Conservation (phyloP, 371 early-diverging fungal species). For the Nosema granulosis region DNA sequence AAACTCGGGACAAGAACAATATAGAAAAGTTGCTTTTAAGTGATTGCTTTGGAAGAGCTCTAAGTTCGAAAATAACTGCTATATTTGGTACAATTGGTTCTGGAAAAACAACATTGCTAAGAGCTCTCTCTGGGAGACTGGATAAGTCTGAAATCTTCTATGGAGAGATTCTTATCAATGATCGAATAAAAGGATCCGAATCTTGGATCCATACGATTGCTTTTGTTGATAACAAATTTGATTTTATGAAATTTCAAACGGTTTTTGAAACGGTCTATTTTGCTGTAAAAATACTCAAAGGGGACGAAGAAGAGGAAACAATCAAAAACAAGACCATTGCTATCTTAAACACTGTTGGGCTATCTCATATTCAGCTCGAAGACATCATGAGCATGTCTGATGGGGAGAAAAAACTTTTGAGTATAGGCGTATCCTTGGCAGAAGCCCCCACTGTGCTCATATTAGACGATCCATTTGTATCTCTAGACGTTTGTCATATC, state of each 20-base stretch:
- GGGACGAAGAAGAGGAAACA: slow-evolving; percentile 63
- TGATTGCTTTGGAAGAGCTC: neutral
- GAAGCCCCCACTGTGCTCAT: slow-evolving; percentile 63
- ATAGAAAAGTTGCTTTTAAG: neutral
- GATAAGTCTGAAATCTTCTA: slow-evolving; percentile 6
- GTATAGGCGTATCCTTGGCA: slow-evolving; percentile 57
- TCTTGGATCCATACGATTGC: slow-evolving; percentile 61
- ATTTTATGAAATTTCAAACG: slow-evolving; percentile 60
- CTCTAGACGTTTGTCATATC: slow-evolving; percentile 80
- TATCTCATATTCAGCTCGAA: slow-evolving; percentile 57
- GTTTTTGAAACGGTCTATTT: slow-evolving; percentile 63
- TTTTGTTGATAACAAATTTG: slow-evolving; percentile 69
- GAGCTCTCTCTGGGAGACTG: slow-evolving; percentile 37
- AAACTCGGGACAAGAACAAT: neutral
- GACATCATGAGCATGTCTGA: slow-evolving; percentile 61
- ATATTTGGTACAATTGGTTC: slow-evolving; percentile 78
- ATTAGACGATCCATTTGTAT: slow-evolving; percentile 78
- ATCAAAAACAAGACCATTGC: neutral
- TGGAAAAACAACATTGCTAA: slow-evolving; percentile 54
- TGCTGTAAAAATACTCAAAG: slow-evolving; percentile 66
- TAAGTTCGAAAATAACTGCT: slow-evolving; percentile 66
- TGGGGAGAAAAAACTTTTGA: slow-evolving; percentile 63
- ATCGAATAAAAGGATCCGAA: slow-evolving; percentile 64
- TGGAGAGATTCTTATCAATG: slow-evolving; percentile 78
- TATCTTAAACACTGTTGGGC: slow-evolving; percentile 59